Conservation (phyloP, 176 grass and related monocot genomes). For the Oryza officinalis region DNA sequence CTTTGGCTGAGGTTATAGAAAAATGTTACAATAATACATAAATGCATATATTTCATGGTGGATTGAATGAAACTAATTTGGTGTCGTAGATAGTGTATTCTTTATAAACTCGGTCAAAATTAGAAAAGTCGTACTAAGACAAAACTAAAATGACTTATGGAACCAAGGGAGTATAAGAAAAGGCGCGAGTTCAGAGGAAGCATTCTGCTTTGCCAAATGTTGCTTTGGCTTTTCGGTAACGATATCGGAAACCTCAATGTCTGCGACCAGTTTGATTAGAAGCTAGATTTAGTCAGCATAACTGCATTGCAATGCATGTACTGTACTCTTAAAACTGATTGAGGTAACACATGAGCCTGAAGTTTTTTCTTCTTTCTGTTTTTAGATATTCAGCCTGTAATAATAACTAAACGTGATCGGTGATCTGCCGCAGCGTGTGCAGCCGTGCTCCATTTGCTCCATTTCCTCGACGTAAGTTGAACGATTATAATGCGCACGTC, state of each 20-base stretch:
- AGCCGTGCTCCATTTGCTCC: not conserved
- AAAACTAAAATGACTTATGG: no score
- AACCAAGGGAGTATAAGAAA: not conserved
- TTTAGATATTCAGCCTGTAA: not conserved
- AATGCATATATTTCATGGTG: no score
- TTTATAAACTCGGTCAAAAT: no score
- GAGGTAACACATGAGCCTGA: not conserved
- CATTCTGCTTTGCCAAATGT: not conserved
- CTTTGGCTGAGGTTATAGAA: rapidly evolving
- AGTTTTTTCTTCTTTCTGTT: not conserved
- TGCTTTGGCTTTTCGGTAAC: not conserved
- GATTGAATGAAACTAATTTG: no score
- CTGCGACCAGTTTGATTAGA: not conserved
- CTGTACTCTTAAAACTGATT: not conserved
- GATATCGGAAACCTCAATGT: not conserved
- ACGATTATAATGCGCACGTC: no score
- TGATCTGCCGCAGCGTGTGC: not conserved
- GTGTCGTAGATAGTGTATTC: no score
- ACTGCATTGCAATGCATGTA: not conserved
- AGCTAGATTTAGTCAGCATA: not conserved
- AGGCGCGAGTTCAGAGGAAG: not conserved
- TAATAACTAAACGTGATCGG: not conserved
- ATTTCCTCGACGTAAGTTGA: not conserved
- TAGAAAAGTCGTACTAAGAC: no score
- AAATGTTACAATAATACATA: no score